Evolutionary conservation across 805 yeast species (phyloP).

Genomic region (Scheffersomyces lignosus): DNA sequence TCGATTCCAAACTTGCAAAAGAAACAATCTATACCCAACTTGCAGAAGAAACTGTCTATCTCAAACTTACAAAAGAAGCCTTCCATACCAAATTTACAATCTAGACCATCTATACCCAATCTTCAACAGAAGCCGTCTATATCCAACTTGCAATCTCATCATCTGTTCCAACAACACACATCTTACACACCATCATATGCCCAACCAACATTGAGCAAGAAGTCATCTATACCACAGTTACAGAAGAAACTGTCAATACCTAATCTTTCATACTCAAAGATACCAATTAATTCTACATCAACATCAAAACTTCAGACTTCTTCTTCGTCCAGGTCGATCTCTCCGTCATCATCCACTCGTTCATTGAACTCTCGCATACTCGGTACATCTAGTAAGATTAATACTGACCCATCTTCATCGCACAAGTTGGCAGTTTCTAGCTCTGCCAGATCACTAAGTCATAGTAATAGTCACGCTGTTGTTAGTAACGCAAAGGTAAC

Average conservation of each 20-base stretch:
- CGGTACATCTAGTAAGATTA: background rate
- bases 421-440: constrained; percentile 1
- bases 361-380: background rate
- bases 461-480: no score
- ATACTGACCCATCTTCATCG: background rate
- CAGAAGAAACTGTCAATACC: constrained; percentile 13
- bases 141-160: constrained; percentile 7
- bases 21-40: constrained; percentile 6
- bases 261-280: background rate
- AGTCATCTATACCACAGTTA: constrained; percentile 8
- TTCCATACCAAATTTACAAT: constrained; percentile 15
- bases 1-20: constrained; percentile 11
- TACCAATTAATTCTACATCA: background rate
- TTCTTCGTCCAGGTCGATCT: background rate
- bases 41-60: constrained; percentile 10
- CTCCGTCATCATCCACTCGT: background rate
- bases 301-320: background rate
- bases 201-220: constrained; percentile 1
- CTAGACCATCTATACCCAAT: constrained; percentile 17
- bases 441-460: constrained; percentile 2
- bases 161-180: background rate
- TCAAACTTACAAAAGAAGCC: constrained; percentile 18
- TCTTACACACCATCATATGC: background rate
- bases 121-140: constrained; percentile 16
- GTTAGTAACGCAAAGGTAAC: constrained; percentile 11